Evolutionary conservation across 768 basidiomycete species (phyloP), one percentile per base, ranked within the genome.

Genomic region (Cyathus striatus): DNA sequence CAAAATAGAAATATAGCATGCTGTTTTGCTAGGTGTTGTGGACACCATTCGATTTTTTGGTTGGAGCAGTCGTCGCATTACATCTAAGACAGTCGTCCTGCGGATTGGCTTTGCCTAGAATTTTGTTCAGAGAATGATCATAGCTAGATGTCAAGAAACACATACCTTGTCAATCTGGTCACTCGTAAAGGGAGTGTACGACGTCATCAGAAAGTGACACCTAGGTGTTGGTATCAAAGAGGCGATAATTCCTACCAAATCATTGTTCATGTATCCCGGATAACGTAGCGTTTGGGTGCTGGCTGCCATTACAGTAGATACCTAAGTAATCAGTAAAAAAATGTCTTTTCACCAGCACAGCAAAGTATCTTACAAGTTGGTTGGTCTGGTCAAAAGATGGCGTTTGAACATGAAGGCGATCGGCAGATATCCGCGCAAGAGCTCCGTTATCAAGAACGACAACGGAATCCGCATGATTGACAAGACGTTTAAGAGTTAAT

Each of bases 241-340:
- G 5, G 95, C 93, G 43, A 98, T 86, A 49, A 99, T 94, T 21
- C 94, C 91, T 50, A 97, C 94, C 26, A 98, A 79, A 57, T 99
- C 95, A 54, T 97, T 99, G 72, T 98, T 97, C 94, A 97, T 98
- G 64, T 97, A 97, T 39, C 92, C 90, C 0, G 95, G 95, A 66
- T 96, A 99, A 54, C 95, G 81, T 20, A 99, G 77, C 12, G 95
- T 98, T 56, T 94, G 91, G 0, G 95, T 99, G 49, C 90, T 94
- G 9, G 94, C 95, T 7, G 95, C 88, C 81, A 99, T 97, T 32
- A 98, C 95, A 1, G 96, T 98, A 3, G 96, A 86, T 1, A 92
- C 89, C 94, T 97, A 42, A 9, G 46, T 34, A 44, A 14, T 32
- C 24, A 6, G 24, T 9, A 22, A 41, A 23, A 23, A 43, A 34